Percentiles rank a stretch among this genome's conserved stretches.
Evolutionary conservation across 768 basidiomycete species (phyloP).

Genomic region (Sarcodon aspratus): DNA sequence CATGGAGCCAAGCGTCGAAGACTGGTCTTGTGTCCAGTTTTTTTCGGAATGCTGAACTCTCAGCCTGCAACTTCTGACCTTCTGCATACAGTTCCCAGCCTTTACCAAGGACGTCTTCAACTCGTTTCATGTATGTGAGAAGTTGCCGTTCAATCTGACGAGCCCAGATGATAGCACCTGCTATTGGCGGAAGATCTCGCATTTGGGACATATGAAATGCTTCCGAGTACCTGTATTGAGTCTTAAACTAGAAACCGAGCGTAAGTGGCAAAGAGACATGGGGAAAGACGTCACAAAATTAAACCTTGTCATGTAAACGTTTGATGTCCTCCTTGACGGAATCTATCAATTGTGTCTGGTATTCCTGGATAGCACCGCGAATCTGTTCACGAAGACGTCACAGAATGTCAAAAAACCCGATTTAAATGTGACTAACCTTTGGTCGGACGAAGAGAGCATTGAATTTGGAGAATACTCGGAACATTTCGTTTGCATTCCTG

Average conservation of each 20-base stretch:
- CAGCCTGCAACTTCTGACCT: constrained; percentile 92
- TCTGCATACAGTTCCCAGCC: constrained; percentile 99
- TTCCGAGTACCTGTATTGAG: constrained; percentile 90
- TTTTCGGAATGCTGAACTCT: constrained; percentile 83
- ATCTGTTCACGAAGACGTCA: constrained; percentile 36
- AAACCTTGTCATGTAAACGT: constrained; percentile 78
- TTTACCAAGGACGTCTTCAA: constrained; percentile 95
- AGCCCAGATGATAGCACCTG: constrained; percentile 97
- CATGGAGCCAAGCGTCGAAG: constrained; percentile 93
- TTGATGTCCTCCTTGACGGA: constrained; percentile 99
- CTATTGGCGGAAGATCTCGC: constrained; percentile 97
- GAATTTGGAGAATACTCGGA: constrained; percentile 97
- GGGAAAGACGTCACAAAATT: neutral
- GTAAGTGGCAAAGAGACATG: neutral
- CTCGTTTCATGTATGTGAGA: constrained; percentile 94
- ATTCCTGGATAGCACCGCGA: constrained; percentile 97
- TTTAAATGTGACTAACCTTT: constrained; percentile 30
- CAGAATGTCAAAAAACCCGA: neutral
- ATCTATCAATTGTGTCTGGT: constrained; percentile 97
- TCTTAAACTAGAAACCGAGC: constrained; percentile 60
- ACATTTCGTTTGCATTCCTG: constrained; percentile 98
- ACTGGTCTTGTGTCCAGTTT: constrained; percentile 93
- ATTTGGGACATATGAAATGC: constrained; percentile 98
- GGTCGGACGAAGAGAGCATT: constrained; percentile 94
- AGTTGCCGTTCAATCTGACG: constrained; percentile 97